Conservation (phyloP, 768 basidiomycete species). For the Tremella fuciformis region DNA sequence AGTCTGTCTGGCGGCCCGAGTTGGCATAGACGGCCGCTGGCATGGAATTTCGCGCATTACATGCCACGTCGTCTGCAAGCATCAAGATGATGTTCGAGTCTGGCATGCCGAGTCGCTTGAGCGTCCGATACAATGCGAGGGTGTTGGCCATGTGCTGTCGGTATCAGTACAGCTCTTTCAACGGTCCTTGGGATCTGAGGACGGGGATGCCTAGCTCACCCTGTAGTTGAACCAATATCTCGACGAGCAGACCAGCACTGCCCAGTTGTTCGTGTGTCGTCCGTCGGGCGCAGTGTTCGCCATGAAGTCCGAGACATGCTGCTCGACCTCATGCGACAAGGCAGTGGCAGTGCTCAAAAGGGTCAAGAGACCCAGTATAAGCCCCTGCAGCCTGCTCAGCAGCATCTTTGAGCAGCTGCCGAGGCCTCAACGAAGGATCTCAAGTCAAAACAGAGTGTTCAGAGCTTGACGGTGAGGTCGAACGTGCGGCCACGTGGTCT, state of each 20-base stretch:
- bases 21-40: conserved; percentile 92
- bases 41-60: conserved; percentile 86
- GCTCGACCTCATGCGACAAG: conserved; percentile 16
- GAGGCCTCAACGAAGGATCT: no score
- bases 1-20: conserved; percentile 71
- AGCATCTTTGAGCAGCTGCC: background rate
- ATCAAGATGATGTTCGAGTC: conserved; percentile 99
- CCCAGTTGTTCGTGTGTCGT: conserved; percentile 95
- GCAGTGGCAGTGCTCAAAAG: background rate
- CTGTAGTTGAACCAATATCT: conserved; percentile 99
- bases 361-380: conserved; percentile 15
- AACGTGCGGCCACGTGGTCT: no score
- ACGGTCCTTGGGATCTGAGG: no score
- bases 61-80: conserved; percentile 95
- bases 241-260: conserved; percentile 89
- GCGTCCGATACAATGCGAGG: conserved; percentile 97
- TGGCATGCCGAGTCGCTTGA: conserved; percentile 95
- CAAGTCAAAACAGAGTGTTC: no score
- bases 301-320: conserved; percentile 28
- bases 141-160: conserved; percentile 97
- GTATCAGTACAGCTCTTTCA: background rate
- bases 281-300: conserved; percentile 4
- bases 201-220: conserved; percentile 56
- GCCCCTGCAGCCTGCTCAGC: background rate
- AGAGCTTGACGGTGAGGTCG: no score